Base-by-base conservation (phyloP, 805 yeast species). In the Babjeviella inositovora region DNA sequence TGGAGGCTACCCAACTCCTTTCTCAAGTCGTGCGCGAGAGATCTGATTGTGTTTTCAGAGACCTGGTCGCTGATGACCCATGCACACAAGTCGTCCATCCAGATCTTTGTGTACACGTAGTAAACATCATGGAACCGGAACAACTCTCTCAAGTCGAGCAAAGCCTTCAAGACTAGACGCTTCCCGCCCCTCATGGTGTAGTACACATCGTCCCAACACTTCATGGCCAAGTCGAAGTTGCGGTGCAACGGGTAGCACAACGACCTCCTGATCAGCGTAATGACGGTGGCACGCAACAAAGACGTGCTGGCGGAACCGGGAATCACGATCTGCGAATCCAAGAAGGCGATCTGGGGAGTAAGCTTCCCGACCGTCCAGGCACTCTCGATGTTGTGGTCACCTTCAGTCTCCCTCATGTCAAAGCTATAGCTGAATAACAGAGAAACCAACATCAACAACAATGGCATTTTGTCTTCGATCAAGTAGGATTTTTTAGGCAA, bases 291-390 rank as follows among this genome's bases (percentile, higher is more conserved):
- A 23, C 51, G 53, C 17, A 87, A 53, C 15, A 64, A 38, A 6
- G 20, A 16, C 3, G 32, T 34, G 10, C 33, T 32, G n/a, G 28
- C 21, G 43, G 9, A 31, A 24, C 35, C 44, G 11, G 32, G 43
- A 11, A 49, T 32, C 2, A 62, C 40, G 14, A 76, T 32, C 32
- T 62, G 68, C 9, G 65, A 49, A 41, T 84, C 97, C 15, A 90
- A 48, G 32, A 60, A 70, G 6, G 84, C 43, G 18, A 87, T 46
- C 36, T 81, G 90, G 1, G 97, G 94, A 0, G 71, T 52, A 12
- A 90, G 36, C 34, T 76, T 84, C 2, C 98, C 98, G 4, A 90
- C 62, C 0, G 87, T 72, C 98, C 98, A 90, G 0, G 92, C 81
- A 27, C 93, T 76, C 45, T 90, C 98, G 4, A 79, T 70, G 10